These are phyloP conservation scores for Tuber magnatum DNA, from an alignment of 495 filamentous ascomycete species.

Conservation along the genomic window DNA sequence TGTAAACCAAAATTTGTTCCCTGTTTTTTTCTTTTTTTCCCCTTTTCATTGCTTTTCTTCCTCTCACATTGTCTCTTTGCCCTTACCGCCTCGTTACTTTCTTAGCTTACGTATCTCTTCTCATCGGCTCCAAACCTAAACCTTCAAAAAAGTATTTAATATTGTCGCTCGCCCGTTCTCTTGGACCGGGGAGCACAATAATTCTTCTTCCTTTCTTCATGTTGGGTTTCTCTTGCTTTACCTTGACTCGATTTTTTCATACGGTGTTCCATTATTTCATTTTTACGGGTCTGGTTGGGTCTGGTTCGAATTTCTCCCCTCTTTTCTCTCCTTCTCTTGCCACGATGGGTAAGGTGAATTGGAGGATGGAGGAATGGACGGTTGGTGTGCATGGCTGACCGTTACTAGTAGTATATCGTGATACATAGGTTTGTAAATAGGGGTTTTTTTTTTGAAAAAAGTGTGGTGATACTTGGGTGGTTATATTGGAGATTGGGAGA, in stretches of 20 bases:
- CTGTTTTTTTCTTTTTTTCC: background rate
- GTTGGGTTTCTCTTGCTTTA: constrained; percentile 3
- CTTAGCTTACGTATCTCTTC: background rate
- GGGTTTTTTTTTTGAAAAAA: background rate
- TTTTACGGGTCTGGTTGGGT: background rate
- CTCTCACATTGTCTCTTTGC: background rate
- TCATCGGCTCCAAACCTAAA: background rate
- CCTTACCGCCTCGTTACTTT: background rate
- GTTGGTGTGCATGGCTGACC: background rate
- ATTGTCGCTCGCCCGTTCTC: background rate
- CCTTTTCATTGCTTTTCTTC: constrained; percentile 6
- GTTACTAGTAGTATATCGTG: background rate
- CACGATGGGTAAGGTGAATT: background rate
- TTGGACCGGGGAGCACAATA: background rate
- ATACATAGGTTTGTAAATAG: background rate
- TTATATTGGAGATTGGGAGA: background rate
- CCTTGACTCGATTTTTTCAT: constrained; percentile 2
- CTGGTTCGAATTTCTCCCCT: background rate
- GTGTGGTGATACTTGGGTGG: background rate
- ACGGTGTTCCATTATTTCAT: background rate
- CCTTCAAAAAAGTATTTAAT: background rate
- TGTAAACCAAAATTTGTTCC: background rate
- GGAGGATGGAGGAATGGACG: background rate
- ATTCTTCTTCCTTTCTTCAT: background rate
- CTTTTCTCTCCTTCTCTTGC: background rate